Evolutionary conservation across 2,329 filamentous ascomycete species (phyloP), one percentile per base, ranked within the genome.

Genomic region (Amylocarpus encephaloides): DNA sequence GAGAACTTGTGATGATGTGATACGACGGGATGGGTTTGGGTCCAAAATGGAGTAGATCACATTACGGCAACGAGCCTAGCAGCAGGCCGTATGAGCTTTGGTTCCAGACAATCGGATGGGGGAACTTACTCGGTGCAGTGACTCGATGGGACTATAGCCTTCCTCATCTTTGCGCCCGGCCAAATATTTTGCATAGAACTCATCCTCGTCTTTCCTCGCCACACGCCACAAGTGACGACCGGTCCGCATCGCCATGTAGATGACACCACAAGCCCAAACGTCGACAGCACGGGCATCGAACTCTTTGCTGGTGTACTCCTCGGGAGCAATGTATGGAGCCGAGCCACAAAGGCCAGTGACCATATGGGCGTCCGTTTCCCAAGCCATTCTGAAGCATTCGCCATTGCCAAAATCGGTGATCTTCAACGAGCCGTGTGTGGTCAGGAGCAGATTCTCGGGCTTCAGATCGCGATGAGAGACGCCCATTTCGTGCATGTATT

Each of bases 211-310:
- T 70, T 90, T 94, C 70, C 92, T 92, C 6, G 93, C 93, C n/a
- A 96, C 82, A 48, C 91, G 86, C 93, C 93, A 98, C 7, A 98
- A 76, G 69, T 98, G 93, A 47, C 93, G 80, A 5, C 93, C 93
- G 1, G 92, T 97, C 51, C 93, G 80, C 93, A 98, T 98, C 12
- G 93, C 93, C 93, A 98, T 98, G 73, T 98, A 98, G 53, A 98
- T 98, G 46, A 98, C 93, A 66, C 93, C 93, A 53, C 90, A 95
- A 19, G 93, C 93, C 93, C 93, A 98, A 12, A 97, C 86, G 64
- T 98, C 93, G 43, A 98, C 92, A n/a, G 93, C 92, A 51, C 93
- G 81, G 29, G 93, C 93, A 65, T 98, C 93, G 59, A 98, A 98
- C 67, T 98, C 93, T 67, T 85, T 90, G 66, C 95, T 91, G 1